Evolutionary conservation across 2,329 filamentous ascomycete genomes (phyloP), one percentile per base, ranked within the genome.

Genomic region (Cladophialophora psammophila): DNA sequence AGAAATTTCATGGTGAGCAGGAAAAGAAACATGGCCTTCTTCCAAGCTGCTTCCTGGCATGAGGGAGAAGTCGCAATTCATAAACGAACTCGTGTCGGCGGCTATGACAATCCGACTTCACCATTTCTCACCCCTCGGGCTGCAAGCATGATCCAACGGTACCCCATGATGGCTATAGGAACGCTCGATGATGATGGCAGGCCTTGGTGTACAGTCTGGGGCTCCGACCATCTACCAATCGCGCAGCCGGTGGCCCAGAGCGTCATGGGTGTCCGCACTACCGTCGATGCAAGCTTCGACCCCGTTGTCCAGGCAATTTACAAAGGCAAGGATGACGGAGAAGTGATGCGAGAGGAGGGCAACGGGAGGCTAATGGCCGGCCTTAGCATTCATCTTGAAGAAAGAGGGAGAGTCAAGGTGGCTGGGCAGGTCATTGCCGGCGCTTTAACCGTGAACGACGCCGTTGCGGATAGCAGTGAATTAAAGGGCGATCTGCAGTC

Each of bases 131-230:
- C 87, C 0, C 81, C 83, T 5, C 82, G 86, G 15, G 89, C 90
- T 26, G 86, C 83, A 1, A 80, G 83, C 69, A 85, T 91, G 68
- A 82, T 93, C 2, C 82, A 85, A 59, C 79, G 80, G 15, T 88
- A 87, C 0, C 88, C 91, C 0, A 81, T 95, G 7, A 81, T 95
- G 13, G 91, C 91, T 0, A 79, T 96, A 18, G 92, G 92, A 0
- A 87, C 91, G 0, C 78, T 94, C 1, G 77, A 79, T 2, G 74
- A 87, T 20, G 20, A 73, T 12, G 85, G 85, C 1, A 81, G 86
- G 20, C 91, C 91, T 1, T 96, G 92, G 92, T 90, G 90, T 15
- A 90, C 90, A 0, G 69, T 96, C 7, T 91, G 90, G 87, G 91
- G 91, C n/a, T 58, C 68, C 13, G 92, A 92, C 15, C 82, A 89